These are phyloP conservation scores for Cytospora piceicola DNA, from an alignment of 2,329 filamentous ascomycete genomes.

Conservation along the genomic window DNA sequence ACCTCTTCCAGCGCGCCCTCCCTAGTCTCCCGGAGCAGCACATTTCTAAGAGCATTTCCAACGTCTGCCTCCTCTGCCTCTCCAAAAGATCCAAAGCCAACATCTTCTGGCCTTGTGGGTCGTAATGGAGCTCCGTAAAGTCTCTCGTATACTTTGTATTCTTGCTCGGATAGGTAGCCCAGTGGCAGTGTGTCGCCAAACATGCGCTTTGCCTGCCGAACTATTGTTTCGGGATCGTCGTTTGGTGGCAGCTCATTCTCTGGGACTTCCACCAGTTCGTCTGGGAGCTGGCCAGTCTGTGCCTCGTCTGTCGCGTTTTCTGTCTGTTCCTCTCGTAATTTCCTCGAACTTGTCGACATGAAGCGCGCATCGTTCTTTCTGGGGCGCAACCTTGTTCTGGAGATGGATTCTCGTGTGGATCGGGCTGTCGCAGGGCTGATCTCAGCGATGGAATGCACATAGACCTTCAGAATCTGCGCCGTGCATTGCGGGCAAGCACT, in stretches of 20 bases:
- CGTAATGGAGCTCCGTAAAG: constrained; percentile 78
- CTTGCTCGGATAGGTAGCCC: constrained; percentile 69
- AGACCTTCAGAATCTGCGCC: constrained; percentile 42
- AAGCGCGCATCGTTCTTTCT: constrained; percentile 23
- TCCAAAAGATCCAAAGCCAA: constrained; percentile 45
- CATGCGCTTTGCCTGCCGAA: constrained; percentile 71
- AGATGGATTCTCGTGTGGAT: constrained; percentile 11
- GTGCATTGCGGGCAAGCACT: constrained; percentile 45
- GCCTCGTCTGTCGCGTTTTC: background rate
- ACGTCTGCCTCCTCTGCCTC: constrained; percentile 32
- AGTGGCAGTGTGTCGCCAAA: constrained; percentile 79
- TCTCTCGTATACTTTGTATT: constrained; percentile 76
- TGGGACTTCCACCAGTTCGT: constrained; percentile 4
- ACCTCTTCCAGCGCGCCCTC: constrained; percentile 67
- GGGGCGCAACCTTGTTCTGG: constrained; percentile 15
- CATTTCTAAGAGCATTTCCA: constrained; percentile 40
- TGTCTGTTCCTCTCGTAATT: constrained; percentile 7
- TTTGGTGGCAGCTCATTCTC: constrained; percentile 5
- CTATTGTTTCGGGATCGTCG: constrained; percentile 61
- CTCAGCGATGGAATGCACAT: constrained; percentile 42
- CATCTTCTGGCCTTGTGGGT: constrained; percentile 62
- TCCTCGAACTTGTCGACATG: constrained; percentile 24
- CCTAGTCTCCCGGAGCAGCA: constrained; percentile 58
- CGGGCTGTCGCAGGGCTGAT: constrained; percentile 25
- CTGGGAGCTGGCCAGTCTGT: constrained; percentile 2